Percentiles rank a stretch among this genome's conserved stretches.
These are phyloP conservation scores for Agaricus sinodeliciosus DNA, from an alignment of 768 basidiomycete species.

Conservation along the genomic window DNA sequence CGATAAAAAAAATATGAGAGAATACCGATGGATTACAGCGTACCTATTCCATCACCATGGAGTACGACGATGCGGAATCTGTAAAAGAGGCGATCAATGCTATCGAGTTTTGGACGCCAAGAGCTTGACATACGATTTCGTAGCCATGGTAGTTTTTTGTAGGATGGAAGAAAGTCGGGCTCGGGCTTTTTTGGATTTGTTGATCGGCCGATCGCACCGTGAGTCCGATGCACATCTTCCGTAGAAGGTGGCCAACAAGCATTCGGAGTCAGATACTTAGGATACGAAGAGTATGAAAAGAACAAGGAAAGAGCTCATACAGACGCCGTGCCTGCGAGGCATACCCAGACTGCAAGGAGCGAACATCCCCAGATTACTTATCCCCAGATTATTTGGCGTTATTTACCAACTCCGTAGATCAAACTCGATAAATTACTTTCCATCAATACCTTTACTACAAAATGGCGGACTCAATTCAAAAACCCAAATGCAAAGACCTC, in stretches of 20 bases:
- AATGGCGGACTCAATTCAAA: conserved; percentile 17
- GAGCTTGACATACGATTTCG: conserved; percentile 33
- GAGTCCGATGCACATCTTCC: too few species aligned
- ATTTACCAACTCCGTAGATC: too few species aligned
- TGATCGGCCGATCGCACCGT: conserved; percentile 1
- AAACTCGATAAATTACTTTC: too few species aligned
- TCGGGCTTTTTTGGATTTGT: too few species aligned
- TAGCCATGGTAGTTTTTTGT: conserved; percentile 26
- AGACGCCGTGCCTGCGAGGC: too few species aligned
- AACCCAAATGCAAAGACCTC: conserved; percentile 62
- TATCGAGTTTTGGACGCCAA: neutral
- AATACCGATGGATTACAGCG: conserved; percentile 11
- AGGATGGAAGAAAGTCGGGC: neutral
- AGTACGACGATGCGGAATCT: conserved; percentile 88
- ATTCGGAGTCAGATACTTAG: too few species aligned
- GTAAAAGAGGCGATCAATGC: conserved; percentile 3
- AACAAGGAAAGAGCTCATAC: too few species aligned
- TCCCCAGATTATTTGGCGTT: too few species aligned
- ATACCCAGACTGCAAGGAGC: too few species aligned
- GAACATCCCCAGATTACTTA: too few species aligned
- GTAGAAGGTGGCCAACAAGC: too few species aligned
- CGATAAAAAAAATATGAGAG: neutral
- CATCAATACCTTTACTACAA: neutral
- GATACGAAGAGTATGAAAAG: too few species aligned
- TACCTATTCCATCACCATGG: conserved; percentile 97